Conservation (phyloP, 768 basidiomycete species). For the Arthromyces matolae region DNA sequence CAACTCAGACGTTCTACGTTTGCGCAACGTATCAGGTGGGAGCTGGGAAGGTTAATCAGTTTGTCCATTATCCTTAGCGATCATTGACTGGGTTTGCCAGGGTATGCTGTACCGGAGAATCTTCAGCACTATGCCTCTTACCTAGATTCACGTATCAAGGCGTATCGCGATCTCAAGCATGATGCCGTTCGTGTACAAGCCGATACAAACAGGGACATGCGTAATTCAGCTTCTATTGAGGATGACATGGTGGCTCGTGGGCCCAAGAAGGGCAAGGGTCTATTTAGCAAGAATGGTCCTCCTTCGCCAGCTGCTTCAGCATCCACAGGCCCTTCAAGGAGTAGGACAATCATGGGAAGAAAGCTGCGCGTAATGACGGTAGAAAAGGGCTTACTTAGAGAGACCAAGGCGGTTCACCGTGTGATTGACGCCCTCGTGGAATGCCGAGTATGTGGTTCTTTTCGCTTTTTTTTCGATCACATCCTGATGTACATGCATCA, state of each 20-base stretch:
- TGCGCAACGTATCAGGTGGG: conserved; percentile 76
- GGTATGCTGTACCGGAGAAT: conserved; percentile 83
- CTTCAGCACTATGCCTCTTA: conserved; percentile 85
- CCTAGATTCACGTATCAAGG: conserved; percentile 82
- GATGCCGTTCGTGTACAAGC: conserved; percentile 93
- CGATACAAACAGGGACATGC: conserved; percentile 85
- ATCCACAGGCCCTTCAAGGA: conserved; percentile 44
- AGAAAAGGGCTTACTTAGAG: conserved; percentile 91
- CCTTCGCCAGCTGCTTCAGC: conserved; percentile 10
- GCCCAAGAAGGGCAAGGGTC: conserved; percentile 16
- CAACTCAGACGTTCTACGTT: conserved; percentile 72
- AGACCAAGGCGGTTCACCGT: conserved; percentile 86
- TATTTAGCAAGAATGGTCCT: conserved; percentile 26
- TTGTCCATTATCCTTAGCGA: neutral
- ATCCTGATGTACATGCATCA: conserved; percentile 25
- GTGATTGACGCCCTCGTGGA: conserved; percentile 87
- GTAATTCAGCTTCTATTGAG: conserved; percentile 60
- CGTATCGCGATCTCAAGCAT: conserved; percentile 88
- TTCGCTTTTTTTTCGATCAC: neutral
- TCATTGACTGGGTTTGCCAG: conserved; percentile 34
- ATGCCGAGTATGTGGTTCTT: conserved; percentile 65
- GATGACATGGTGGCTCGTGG: conserved; percentile 42
- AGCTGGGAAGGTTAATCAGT: conserved; percentile 77
- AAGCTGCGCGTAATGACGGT: conserved; percentile 90
- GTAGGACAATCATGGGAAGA: conserved; percentile 76